These are phyloP conservation scores for Neurospora sp. DNA, from an alignment of 495 filamentous ascomycete species.

Conservation along the genomic window DNA sequence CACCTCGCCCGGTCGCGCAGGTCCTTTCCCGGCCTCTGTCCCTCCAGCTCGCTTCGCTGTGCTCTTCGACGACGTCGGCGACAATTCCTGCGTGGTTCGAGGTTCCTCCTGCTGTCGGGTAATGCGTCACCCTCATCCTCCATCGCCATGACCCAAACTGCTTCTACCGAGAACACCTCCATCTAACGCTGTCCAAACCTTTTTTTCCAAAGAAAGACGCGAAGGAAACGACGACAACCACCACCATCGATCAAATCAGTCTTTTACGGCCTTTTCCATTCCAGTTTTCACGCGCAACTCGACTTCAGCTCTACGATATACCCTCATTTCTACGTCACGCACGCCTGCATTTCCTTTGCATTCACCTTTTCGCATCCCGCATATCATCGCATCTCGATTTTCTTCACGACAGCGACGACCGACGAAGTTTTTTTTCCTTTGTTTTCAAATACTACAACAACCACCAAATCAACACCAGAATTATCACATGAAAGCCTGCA, in stretches of 20 bases:
- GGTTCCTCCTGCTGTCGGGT: neutral
- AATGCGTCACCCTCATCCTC: neutral
- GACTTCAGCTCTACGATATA: neutral
- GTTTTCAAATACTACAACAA: neutral
- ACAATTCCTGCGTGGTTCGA: neutral
- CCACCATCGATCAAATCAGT: neutral
- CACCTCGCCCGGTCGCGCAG: neutral
- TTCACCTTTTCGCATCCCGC: neutral
- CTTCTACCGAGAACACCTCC: neutral
- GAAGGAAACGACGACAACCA: neutral
- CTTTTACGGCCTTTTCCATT: neutral
- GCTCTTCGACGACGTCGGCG: neutral
- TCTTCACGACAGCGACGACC: neutral
- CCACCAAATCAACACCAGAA: neutral
- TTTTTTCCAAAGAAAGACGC: neutral
- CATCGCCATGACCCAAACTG: neutral
- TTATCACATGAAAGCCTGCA: neutral
- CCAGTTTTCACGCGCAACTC: neutral
- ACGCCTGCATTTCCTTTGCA: neutral
- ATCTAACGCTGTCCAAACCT: neutral
- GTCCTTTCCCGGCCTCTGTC: neutral
- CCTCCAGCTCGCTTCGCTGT: neutral
- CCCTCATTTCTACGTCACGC: neutral
- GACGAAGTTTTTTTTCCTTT: neutral
- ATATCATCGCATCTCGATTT: neutral